Evolutionary conservation across 2,329 filamentous ascomycete species (phyloP), one percentile per base, ranked within the genome.

Genomic region (Fusarium sp.): DNA sequence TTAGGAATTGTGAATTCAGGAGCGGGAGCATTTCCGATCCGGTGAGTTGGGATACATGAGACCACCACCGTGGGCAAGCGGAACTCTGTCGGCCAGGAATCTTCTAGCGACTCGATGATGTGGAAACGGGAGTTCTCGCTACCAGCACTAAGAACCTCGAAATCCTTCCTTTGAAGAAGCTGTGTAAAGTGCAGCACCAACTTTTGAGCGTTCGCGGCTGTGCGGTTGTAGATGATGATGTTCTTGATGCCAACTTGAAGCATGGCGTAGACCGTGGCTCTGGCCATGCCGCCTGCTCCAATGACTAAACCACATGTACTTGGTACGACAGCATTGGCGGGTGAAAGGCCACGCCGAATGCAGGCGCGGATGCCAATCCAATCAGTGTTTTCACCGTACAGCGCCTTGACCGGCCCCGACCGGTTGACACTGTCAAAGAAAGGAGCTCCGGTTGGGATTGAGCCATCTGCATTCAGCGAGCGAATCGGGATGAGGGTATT

Each of bases 321-420:
- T 0, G 83, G 78, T 4, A 85, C 80, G 0, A 89, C 82, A 2
- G 84, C 85, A 59, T 89, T 89, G 4, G 89, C 88, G 0, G 90
- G 90, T 1, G 90, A 92, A 2, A 93, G 78, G 2, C 89, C 89
- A 29, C 89, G 82, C 6, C 87, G 83, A 37, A 93, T 84, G 69
- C 89, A 92, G 4, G 88, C 89, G 49, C 88, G 80, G 37, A 93
- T 90, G 6, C 90, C 90, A 31, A 92, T 89, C 88, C 90, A 93
- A 72, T 93, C 90, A 0, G 90, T 93, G 57, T 93, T 93, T 55
- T 93, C 89, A 1, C 90, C 91, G 61, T 92, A 91, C 0, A 93
- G 78, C 0, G 87, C 88, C 59, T 84, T 83, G 7, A 92, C 84
- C 0, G 86, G 84, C 0, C 90, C 89, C 1, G 87, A 82, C 38